Percentiles rank a stretch among this genome's conserved stretches.
Conservation (phyloP, 176 grass and related monocot genomes). For the Thalia dealbata region DNA sequence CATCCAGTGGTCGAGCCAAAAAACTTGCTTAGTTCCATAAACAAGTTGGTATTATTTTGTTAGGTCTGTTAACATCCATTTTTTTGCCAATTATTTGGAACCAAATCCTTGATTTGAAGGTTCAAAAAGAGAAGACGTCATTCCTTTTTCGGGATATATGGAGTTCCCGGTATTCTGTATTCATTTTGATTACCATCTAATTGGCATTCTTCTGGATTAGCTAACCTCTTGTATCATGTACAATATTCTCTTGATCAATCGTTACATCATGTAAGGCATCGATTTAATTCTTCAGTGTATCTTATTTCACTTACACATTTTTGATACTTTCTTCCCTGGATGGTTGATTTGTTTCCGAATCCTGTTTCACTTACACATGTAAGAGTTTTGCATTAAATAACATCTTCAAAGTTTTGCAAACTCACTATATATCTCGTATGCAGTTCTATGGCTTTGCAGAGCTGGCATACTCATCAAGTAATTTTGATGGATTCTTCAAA, state of each 20-base stretch:
- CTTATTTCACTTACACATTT: not conserved
- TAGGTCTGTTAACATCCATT: conserved; percentile 25
- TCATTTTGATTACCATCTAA: conserved; percentile 1
- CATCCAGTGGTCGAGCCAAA: conserved; percentile 68
- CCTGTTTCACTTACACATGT: no score
- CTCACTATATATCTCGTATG: no score
- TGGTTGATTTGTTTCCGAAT: no score
- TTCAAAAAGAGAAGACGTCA: not conserved
- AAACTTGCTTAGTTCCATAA: conserved; percentile 41
- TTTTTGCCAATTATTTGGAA: conserved; percentile 4
- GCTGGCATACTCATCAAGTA: no score
- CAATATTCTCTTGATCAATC: not conserved
- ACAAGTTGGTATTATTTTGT: not conserved
- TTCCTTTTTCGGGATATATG: not conserved
- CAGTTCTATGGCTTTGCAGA: no score
- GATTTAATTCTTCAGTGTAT: not conserved
- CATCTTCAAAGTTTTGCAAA: no score
- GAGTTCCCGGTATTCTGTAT: not conserved
- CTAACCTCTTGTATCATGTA: not conserved
- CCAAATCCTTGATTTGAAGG: conserved; percentile 6
- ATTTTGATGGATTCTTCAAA: no score
- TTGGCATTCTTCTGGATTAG: not conserved
- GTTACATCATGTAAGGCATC: not conserved
- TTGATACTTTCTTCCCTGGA: not conserved
- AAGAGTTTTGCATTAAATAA: no score